Evolutionary conservation across 768 basidiomycete species (phyloP), one percentile per base, ranked within the genome.

Genomic region (Rhodotorula babjevae): DNA sequence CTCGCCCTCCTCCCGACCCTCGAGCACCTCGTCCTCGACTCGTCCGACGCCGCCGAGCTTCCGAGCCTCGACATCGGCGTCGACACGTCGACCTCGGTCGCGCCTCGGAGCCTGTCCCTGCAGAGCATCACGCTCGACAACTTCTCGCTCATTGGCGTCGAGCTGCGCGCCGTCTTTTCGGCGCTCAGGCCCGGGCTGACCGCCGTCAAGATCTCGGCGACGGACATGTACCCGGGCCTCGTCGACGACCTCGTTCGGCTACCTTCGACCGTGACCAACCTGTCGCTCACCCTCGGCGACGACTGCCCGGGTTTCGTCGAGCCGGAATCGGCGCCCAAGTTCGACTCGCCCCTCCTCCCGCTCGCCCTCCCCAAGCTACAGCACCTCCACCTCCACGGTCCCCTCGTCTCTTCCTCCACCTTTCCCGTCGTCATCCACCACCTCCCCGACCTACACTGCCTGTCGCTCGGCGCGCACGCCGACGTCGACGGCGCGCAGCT

Each of bases 131-230:
- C 1, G 27, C 15, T 56, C 29, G 10, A 12, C 29, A 12, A 56
- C 29, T 33, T 29, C 0, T 12, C 15, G 16, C 3, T 15, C 55
- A 12, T 60, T 25, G 59, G 59, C 12, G 27, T 11, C 25, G 59
- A 60, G 25, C 1, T 27, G 14, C 59, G 59, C 21, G 33, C 21
- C 42, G 25, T 60, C 25, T 27, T 44, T 14, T 10, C 59, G 12
- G 23, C 25, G 15, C 59, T 60, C 25, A 5, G 6, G 27, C 25
- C 59, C 15, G 25, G 33, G 10, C 42, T 60, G 33, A 15, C 9
- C 1, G 0, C 7, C 12, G 23, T 60, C 42, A 14, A 5, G 3
- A 1, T 60, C 25, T 11, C 9, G 12, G 2, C 25, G 23, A 1
- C n/a, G 25, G 2, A 27, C 11, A 6, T n/a, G 25, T 36, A 60